Conservation (phyloP, 2,329 filamentous ascomycete genomes). For the Sordariomycetes sp. region DNA sequence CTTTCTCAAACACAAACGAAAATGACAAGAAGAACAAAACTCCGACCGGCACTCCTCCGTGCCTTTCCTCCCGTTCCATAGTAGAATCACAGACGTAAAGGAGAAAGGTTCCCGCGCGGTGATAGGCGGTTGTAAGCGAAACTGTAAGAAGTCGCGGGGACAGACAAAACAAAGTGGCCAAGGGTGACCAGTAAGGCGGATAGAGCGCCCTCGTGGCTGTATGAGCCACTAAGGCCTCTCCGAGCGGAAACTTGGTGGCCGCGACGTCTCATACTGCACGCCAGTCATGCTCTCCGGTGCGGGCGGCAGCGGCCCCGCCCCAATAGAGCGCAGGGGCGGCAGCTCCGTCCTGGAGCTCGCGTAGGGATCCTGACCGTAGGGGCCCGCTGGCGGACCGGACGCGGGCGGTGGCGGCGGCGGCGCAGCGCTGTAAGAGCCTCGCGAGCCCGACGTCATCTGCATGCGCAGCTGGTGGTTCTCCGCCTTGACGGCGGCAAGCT, state of each 20-base stretch:
- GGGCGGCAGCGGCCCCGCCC: conserved; percentile 26
- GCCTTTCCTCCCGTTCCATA: neutral
- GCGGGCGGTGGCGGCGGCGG: conserved; percentile 12
- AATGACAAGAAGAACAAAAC: neutral
- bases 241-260: conserved; percentile 30
- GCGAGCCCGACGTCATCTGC: conserved; percentile 5
- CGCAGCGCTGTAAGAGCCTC: conserved; percentile 8
- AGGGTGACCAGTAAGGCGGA: neutral
- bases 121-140: neutral
- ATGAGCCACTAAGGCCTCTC: conserved; percentile 18
- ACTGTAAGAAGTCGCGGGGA: too few species aligned
- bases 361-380: conserved; percentile 11
- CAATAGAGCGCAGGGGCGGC: conserved; percentile 14
- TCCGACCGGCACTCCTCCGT: neutral
- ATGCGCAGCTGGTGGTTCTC: conserved; percentile 33
- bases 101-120: neutral
- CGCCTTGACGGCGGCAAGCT: conserved; percentile 31
- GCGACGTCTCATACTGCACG: conserved; percentile 43
- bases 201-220: neutral
- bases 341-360: conserved; percentile 33
- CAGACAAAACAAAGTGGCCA: too few species aligned
- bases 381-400: conserved; percentile 15
- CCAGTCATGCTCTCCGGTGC: conserved; percentile 51
- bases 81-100: neutral
- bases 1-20: neutral